Conservation (phyloP, 2,329 filamentous ascomycete species). For the Microcyclospora pomicola region DNA sequence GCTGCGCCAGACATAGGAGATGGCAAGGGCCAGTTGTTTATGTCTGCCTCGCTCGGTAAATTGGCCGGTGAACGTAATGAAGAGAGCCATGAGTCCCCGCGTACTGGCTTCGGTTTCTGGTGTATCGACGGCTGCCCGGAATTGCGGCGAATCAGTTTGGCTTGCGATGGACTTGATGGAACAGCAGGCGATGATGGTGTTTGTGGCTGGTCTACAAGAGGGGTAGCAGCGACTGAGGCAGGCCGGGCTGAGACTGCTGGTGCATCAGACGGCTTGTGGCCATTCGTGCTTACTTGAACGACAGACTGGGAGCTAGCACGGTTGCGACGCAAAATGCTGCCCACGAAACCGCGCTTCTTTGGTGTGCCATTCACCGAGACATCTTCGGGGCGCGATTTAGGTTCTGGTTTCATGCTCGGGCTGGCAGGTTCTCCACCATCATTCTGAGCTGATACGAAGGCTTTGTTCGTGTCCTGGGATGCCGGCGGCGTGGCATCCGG, state of each 20-base stretch:
- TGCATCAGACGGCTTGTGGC: background rate
- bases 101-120: slow-evolving; percentile 3
- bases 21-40: slow-evolving; percentile 35
- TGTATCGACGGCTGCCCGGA: slow-evolving; percentile 7
- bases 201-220: slow-evolving; percentile 1
- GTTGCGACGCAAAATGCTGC: slow-evolving; percentile 22
- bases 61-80: slow-evolving; percentile 15
- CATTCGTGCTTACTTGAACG: slow-evolving; percentile 11
- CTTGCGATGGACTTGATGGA: slow-evolving; percentile 26
- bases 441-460: slow-evolving; percentile 29
- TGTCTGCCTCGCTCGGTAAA: slow-evolving; percentile 9
- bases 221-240: slow-evolving; percentile 1
- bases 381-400: slow-evolving; percentile 8
- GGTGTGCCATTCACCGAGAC: slow-evolving; percentile 2
- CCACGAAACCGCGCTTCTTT: slow-evolving; percentile 21
- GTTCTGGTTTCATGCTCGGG: slow-evolving; percentile 3
- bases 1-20: slow-evolving; percentile 17
- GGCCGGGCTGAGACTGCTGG: slow-evolving; percentile 5
- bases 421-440: slow-evolving; percentile 8
- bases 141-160: slow-evolving; percentile 21
- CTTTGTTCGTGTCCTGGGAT: slow-evolving; percentile 13
- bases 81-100: slow-evolving; percentile 13
- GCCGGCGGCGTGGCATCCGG: slow-evolving; percentile 4
- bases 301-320: slow-evolving; percentile 15
- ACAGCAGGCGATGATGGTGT: slow-evolving; percentile 38